These are phyloP conservation scores for Vicia villosa DNA, from an alignment of 306 rosid species.

Conservation along the genomic window DNA sequence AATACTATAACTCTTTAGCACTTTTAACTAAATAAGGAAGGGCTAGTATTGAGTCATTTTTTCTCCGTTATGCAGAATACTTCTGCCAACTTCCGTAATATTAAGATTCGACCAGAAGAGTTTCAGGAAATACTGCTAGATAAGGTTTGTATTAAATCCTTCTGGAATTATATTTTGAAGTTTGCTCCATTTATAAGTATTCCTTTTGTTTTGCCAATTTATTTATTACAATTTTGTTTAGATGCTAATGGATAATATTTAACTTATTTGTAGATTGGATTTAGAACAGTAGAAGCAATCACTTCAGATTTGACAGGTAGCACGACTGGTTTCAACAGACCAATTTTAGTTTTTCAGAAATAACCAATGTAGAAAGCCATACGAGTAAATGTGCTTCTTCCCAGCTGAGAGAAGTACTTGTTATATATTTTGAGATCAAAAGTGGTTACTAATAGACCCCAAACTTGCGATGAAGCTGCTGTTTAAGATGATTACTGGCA, in stretches of 20 bases:
- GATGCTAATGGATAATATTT: constrained; percentile 34
- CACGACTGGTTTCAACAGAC: constrained; percentile 85
- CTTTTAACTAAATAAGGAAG: constrained; percentile 15
- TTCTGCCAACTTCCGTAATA: constrained; percentile 50
- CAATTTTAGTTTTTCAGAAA: constrained; percentile 75
- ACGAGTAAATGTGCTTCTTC: not conserved
- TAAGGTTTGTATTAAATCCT: constrained; percentile 55
- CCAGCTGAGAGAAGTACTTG: constrained; percentile 1
- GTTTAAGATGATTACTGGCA: not conserved
- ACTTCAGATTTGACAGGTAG: constrained; percentile 56
- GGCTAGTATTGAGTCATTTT: constrained; percentile 4
- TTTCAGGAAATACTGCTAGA: constrained; percentile 87
- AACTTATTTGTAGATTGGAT: constrained; percentile 66
- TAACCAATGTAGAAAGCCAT: constrained; percentile 34
- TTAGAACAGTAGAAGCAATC: constrained; percentile 67
- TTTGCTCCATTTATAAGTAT: constrained; percentile 19
- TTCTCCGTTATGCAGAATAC: constrained; percentile 50
- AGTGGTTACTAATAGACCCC: constrained; percentile 13
- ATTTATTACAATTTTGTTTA: constrained; percentile 6
- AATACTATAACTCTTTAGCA: not conserved
- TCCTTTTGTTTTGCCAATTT: not conserved
- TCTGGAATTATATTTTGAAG: not conserved
- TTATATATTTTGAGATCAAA: constrained; percentile 14
- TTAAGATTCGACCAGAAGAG: constrained; percentile 50
- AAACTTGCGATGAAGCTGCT: constrained; percentile 17